A percentile compares a stretch with the other conserved stretches of the same genome.
These are phyloP conservation scores for Aspergillus amoenus DNA, from an alignment of 2,329 filamentous ascomycete species.

Conservation along the genomic window DNA sequence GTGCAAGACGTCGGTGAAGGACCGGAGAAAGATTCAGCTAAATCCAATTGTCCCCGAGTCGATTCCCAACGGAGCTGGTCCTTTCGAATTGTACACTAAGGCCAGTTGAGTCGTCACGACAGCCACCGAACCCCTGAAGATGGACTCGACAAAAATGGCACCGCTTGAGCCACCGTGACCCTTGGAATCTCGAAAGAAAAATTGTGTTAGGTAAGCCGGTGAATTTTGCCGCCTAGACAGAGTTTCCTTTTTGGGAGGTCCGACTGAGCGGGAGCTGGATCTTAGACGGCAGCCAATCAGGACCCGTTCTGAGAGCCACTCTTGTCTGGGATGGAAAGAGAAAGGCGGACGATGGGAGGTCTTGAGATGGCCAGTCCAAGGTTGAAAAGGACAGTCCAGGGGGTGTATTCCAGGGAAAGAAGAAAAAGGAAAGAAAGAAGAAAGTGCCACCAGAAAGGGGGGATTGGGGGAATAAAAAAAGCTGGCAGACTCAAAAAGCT, in stretches of 20 bases:
- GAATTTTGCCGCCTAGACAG: slow-evolving; percentile 14
- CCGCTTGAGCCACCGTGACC: slow-evolving; percentile 14
- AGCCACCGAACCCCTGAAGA: slow-evolving; percentile 15
- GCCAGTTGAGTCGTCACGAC: slow-evolving; percentile 2
- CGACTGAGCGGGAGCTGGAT: background rate
- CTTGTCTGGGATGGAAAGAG: background rate
- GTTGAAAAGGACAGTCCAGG: background rate
- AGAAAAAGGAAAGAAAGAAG: background rate
- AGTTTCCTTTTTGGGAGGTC: slow-evolving; percentile 5
- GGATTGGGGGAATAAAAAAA: slow-evolving; percentile 9
- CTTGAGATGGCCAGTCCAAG: background rate
- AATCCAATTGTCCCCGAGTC: background rate
- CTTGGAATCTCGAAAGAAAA: background rate
- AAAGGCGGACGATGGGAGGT: background rate
- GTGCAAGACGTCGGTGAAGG: slow-evolving; percentile 5
- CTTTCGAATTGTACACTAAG: background rate
- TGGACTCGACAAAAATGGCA: background rate
- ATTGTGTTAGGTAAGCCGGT: slow-evolving; percentile 14
- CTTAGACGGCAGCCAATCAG: slow-evolving; percentile 4
- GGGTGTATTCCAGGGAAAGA: background rate
- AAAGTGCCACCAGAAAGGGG: slow-evolving; percentile 3
- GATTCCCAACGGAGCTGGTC: slow-evolving; percentile 8
- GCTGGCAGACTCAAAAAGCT: slow-evolving; percentile 13
- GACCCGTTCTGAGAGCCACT: background rate
- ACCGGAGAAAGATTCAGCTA: background rate